These are phyloP conservation scores for Ramularia endophylla DNA, from an alignment of 2,329 filamentous ascomycete species.

Conservation along the genomic window DNA sequence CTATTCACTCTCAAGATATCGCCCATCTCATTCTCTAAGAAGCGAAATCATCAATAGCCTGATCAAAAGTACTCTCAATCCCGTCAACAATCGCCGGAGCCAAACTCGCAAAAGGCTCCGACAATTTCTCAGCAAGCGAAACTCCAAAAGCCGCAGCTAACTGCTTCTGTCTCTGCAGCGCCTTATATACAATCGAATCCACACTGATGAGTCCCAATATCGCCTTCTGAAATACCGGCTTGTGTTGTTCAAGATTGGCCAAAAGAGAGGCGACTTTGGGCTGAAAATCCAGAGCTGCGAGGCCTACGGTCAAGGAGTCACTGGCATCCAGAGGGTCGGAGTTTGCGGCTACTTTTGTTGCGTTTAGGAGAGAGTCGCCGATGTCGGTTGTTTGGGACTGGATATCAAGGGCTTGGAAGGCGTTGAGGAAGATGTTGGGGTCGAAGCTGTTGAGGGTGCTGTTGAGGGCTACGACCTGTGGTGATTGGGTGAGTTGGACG, in stretches of 20 bases:
- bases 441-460: slow-evolving; percentile 2
- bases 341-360: neutral
- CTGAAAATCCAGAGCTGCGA: neutral
- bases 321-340: neutral
- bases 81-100: neutral
- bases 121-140: neutral
- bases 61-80: neutral
- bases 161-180: slow-evolving; percentile 1
- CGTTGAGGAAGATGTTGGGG: neutral
- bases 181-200: neutral
- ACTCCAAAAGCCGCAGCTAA: neutral
- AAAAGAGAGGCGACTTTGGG: neutral
- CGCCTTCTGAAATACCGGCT: slow-evolving; percentile 1
- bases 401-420: neutral
- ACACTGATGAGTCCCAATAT: neutral
- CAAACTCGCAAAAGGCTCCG: neutral
- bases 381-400: neutral
- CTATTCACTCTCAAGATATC: too few relatives aligned
- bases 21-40: too few relatives aligned
- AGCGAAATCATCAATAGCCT: neutral
- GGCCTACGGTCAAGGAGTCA: neutral
- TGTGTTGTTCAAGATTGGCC: neutral
- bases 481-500: too few relatives aligned
- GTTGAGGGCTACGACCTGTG: slow-evolving; percentile 1
- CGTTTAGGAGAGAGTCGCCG: neutral